Evolutionary conservation across 2,329 filamentous ascomycete species (phyloP), one percentile per base, ranked within the genome.

Genomic region (Pezicula radicicola): DNA sequence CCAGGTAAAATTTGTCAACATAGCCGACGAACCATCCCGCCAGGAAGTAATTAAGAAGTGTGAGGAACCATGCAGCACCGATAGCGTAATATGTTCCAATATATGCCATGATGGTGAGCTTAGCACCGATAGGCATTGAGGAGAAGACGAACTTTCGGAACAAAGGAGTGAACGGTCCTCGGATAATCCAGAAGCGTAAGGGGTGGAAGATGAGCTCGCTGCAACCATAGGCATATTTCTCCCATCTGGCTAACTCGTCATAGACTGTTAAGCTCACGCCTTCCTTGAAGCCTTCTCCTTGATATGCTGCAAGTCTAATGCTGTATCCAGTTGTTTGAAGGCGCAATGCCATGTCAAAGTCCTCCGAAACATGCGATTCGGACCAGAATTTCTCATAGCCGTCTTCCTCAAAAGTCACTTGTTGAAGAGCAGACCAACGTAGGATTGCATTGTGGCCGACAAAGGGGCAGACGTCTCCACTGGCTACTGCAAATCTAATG

Each of bases 151-250:
- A 93, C 51, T 73, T 78, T 55, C 84, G 79, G 79, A 93, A 93
- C 4, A 93, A 78, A 19, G 85, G 84, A 4, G 89, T 93, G 66
- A 93, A 89, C 25, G 89, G 89, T 0, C 89, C 89, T 15, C 78
- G 80, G 66, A 78, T 84, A 41, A 83, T 68, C 89, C 89, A 93
- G 60, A 83, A 84, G 54, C 81, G 79, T 54, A 93, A 74, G 3
- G 89, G 89, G 65, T 93, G 80, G 74, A 94, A 93, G 52, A 93
- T 76, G 51, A 93, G 76, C 72, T 92, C 89, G 67, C 88, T 89
- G 71, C 89, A 92, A 36, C 89, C 88, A 63, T 91, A 92, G 3
- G 89, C 89, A 66, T 91, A 91, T 70, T 93, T 93, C 66, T 93
- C 89, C 89, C 89, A 93, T 52, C 89, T 85, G 1, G 88, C 86